These are phyloP conservation scores for Beta vulgaris DNA, from an alignment of 148 eudicot species.

Conservation along the genomic window DNA sequence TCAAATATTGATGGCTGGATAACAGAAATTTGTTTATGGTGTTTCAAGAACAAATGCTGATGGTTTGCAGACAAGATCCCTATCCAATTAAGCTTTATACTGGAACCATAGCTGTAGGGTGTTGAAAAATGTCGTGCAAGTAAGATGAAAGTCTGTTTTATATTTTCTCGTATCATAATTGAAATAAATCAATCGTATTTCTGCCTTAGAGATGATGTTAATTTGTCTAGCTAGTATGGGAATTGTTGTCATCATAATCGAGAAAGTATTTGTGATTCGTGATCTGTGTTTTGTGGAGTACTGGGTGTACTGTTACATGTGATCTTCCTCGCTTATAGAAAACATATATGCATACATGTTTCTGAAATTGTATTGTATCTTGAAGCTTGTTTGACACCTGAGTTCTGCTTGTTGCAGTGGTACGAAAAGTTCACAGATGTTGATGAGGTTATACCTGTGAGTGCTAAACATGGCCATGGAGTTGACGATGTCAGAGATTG, in stretches of 20 bases:
- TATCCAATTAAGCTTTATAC: neutral
- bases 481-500: constrained; percentile 94
- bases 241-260: neutral
- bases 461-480: constrained; percentile 96
- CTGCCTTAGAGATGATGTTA: neutral
- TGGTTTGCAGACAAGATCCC: neutral
- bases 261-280: neutral
- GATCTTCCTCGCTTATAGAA: neutral
- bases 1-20: neutral
- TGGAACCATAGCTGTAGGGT: neutral
- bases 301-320: neutral
- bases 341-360: neutral
- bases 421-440: constrained; percentile 88
- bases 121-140: neutral
- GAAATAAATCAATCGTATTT: neutral
- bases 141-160: neutral
- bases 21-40: neutral
- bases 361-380: neutral
- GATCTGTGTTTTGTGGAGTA: neutral
- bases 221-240: neutral
- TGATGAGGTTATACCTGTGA: constrained; percentile 97
- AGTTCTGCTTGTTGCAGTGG: constrained; percentile 55
- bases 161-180: neutral
- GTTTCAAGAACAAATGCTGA: neutral
- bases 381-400: constrained; percentile 6